Evolutionary conservation across 306 rosid species (phyloP), one percentile per base, ranked within the genome.

Genomic region (Purshia tridentata): DNA sequence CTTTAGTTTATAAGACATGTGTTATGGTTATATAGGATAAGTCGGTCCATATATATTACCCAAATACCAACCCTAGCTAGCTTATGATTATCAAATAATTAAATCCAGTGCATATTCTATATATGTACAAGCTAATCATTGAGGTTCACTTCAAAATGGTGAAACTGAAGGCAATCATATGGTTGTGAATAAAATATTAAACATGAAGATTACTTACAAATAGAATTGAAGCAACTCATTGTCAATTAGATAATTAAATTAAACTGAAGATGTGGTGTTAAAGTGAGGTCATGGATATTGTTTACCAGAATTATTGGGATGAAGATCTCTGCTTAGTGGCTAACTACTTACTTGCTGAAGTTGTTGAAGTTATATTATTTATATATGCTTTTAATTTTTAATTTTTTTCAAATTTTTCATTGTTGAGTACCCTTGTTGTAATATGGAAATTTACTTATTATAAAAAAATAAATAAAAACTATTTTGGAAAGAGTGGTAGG

Each of bases 111-210:
- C 29, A 76, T 72, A 48, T 53, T 67, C 59, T 63, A 46, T 52
- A 39, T 22, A 47, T 52, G 44, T 22, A 47, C 49, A 65, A 45
- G 22, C 65, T 78, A 70, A 77, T 80, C 81, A 29, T 69, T 45
- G 73, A 23, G 53, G 65, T 75, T 58, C 57, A 74, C 81, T 29
- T 81, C n/a, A 41, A 70, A 56, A 55, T 22, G 65, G 8, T 55
- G 75, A 56, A 42, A 56, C 22, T 47, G 55, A 65, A 45, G 76
- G 45, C 52, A 72, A 72, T 72, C 51, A 67, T 66, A 15, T 23
- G 29, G 45, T 40, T 29, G 42, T 20, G 22, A 48, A 67, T 67
- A 23, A 15, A 23, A 14, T 67, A 48, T 14, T 2, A 8, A 19
- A 51, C 40, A 5, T n/a, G 7, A 40, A 48, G 4, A 41, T 6